Evolutionary conservation across 108 stramenopile genomes (phyloP), one percentile per base, ranked within the genome.

Genomic region (Cyclotella sp.): DNA sequence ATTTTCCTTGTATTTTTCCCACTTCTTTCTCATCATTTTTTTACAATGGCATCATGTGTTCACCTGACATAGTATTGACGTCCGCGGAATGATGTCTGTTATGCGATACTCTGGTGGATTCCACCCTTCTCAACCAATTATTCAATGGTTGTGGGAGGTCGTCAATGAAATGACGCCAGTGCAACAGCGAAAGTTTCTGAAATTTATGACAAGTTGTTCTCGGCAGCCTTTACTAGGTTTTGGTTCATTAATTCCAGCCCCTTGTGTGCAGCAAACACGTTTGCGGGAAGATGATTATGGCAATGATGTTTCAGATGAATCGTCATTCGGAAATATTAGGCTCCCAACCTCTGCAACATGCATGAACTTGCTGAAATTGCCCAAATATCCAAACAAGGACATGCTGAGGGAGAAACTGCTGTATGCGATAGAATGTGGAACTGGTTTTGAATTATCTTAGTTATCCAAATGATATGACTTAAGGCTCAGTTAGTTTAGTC

Each of bases 331-430:
- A 15, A 86, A 87, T 29, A 79, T 83, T 26, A 79, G 90, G n/a
- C 86, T 99, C 0, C 98, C 98, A 12, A 96, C 97, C 1, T 84
- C 88, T 46, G 83, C 91, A 10, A 99, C 99, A 12, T 99, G 99
- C 70, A 97, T 99, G 95, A 99, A 99, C 75, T 81, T 98, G 55
- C 84, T 99, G 47, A 99, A 99, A 79, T 86, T 99, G 3, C 99
- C 99, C 12, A 93, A 96, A 63, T 99, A 99, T 72, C 62, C 82
- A 26, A 78, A 53, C 65, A 92, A 94, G 67, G 84, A 85, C 24
- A 86, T 96, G 63, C 75, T 99, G 66, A 72, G 87, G 57, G 84
- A 95, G 55, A 99, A 99, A 78, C 82, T 99, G 21, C 49, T 97
- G 18, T 97, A 96, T 82, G 97, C 99, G 10, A 96, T 99, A 68